Evolutionary conservation across 169 alveolate genomes (phyloP).

Genomic region (Eimeria necatrix): DNA sequence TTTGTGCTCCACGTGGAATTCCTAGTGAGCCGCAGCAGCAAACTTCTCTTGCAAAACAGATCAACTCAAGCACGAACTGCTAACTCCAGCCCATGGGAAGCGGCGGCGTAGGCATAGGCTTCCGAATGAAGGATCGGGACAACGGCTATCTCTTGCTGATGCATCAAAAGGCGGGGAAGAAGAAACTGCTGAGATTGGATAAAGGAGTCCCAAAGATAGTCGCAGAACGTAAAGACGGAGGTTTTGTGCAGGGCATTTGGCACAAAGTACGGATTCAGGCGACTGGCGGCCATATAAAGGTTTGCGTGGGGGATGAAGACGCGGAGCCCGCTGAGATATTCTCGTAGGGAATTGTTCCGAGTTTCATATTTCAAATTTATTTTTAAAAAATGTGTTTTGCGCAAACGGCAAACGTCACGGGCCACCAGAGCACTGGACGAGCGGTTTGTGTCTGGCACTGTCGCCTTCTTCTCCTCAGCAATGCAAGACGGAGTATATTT

Average conservation of each 20-base stretch:
- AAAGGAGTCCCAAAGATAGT: slow-evolving; percentile 89
- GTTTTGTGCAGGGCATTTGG: slow-evolving; percentile 88
- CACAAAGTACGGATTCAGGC: slow-evolving; percentile 84
- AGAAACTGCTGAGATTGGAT: slow-evolving; percentile 89
- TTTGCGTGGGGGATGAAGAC: slow-evolving; percentile 84
- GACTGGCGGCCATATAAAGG: slow-evolving; percentile 82
- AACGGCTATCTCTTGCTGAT: slow-evolving; percentile 90
- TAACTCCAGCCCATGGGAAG: slow-evolving; percentile 84
- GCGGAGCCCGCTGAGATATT: slow-evolving; percentile 76
- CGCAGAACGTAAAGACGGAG: slow-evolving; percentile 89
- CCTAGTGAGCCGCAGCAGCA: slow-evolving; percentile 50
- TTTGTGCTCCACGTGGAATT: slow-evolving; percentile 87
- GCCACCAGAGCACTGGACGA: slow-evolving; percentile 89
- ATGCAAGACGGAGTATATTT: slow-evolving; percentile 91
- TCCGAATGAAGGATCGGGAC: slow-evolving; percentile 91
- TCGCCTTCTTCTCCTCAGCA: slow-evolving; percentile 92
- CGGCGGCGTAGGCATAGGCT: slow-evolving; percentile 92
- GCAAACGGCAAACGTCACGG: not conserved
- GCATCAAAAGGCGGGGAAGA: slow-evolving; percentile 87
- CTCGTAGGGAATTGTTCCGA: not conserved
- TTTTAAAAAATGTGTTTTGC: not conserved
- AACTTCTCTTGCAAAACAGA: not conserved
- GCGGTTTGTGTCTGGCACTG: slow-evolving; percentile 90
- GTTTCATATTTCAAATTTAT: not conserved
- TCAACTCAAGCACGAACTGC: not conserved